Conservation (phyloP, 257 asterid species). For the Fraxinus cuspidata region DNA sequence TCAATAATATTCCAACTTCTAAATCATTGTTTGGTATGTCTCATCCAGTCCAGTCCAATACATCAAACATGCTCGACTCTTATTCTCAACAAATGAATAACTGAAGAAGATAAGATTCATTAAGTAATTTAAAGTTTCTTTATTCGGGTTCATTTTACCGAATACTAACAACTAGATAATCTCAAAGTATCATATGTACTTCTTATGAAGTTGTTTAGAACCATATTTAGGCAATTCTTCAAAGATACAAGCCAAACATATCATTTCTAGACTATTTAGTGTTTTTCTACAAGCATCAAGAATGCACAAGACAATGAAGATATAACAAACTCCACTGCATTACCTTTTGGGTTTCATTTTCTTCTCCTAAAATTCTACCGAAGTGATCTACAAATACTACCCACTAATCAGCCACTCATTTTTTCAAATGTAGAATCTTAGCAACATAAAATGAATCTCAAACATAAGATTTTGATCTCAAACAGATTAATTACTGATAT, state of each 20-base stretch:
- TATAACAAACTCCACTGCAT: background rate
- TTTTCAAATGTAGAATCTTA: no score
- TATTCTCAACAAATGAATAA: background rate
- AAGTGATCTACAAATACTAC: no score
- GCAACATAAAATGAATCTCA: no score
- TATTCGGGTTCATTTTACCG: no score
- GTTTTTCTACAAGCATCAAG: background rate
- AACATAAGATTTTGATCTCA: background rate
- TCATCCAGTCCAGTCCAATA: no score
- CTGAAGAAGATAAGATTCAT: background rate
- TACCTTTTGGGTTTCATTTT: no score
- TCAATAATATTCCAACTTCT: background rate
- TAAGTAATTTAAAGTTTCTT: background rate
- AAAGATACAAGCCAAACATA: background rate
- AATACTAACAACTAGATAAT: no score
- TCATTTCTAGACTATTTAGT: background rate
- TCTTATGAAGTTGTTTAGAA: background rate
- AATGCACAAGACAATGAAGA: background rate
- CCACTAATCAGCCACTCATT: no score
- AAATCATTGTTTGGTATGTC: background rate
- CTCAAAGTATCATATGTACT: no score
- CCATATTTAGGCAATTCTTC: background rate
- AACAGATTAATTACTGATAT: background rate
- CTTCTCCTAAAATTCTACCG: no score
- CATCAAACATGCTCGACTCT: no score